Conservation (phyloP, 176 grass and related monocot species). For the Aechmea fasciata region DNA sequence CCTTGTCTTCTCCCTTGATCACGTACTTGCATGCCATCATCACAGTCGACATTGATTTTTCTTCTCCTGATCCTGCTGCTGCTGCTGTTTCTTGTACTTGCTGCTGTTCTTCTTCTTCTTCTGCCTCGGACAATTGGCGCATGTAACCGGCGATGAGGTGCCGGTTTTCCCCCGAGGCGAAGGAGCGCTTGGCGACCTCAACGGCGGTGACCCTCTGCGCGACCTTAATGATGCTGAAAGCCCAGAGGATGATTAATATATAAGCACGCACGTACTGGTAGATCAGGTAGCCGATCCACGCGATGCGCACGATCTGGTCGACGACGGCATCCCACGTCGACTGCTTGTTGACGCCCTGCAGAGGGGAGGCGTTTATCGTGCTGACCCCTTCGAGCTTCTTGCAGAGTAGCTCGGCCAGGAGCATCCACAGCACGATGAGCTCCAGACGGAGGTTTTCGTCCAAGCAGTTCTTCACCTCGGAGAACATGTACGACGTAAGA, state of each 20-base stretch:
- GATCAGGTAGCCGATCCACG: conserved; percentile 47
- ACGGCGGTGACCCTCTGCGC: conserved; percentile 33
- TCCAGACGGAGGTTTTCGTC: conserved; percentile 24
- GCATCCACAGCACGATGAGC: conserved; percentile 39
- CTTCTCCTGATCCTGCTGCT: too few species aligned
- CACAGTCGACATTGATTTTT: neutral
- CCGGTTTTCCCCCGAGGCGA: conserved; percentile 19
- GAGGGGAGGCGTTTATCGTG: conserved; percentile 14
- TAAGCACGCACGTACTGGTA: too few species aligned
- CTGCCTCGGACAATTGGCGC: conserved; percentile 28
- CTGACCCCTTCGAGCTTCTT: conserved; percentile 40
- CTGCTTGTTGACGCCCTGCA: conserved; percentile 30
- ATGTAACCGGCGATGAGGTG: conserved; percentile 43
- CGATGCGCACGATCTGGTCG: conserved; percentile 44
- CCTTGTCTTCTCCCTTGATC: conserved; percentile 38
- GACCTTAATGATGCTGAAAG: conserved; percentile 40
- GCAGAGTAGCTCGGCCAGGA: conserved; percentile 45
- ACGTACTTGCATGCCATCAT: conserved; percentile 3
- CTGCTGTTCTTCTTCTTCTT: neutral
- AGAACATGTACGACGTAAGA: conserved; percentile 36
- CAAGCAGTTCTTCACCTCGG: conserved; percentile 8
- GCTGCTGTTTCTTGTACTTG: too few species aligned
- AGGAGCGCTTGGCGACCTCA: conserved; percentile 37
- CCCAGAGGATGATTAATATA: conserved; percentile 48
- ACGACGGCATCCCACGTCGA: conserved; percentile 21